phyloP scores from a whole-genome alignment of 331 rosid genomes.

The Pyracantha coccinea region DNA sequence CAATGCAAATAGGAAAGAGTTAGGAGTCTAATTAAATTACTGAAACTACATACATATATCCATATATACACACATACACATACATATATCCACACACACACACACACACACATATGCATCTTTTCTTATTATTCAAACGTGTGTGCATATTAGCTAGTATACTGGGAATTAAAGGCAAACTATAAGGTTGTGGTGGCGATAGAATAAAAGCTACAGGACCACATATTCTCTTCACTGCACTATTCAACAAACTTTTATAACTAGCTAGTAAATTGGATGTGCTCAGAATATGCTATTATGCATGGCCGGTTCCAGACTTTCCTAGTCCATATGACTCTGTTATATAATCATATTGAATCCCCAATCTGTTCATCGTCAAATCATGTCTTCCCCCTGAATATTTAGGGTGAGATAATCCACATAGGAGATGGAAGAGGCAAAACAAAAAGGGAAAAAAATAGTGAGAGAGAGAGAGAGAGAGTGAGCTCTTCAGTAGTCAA shows the following conservation, averaged over 20 bases:
- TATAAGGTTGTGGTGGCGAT: background rate
- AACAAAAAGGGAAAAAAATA: background rate
- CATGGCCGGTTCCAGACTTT: background rate
- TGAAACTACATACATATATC: background rate
- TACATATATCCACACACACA: no score
- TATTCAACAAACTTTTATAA: background rate
- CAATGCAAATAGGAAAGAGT: background rate
- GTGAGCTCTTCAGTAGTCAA: background rate
- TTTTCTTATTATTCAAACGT: background rate
- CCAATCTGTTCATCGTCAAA: background rate
- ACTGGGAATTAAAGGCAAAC: background rate
- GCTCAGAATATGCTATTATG: slow-evolving; percentile 43
- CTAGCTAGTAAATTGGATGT: slow-evolving; percentile 10
- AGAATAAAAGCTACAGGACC: background rate
- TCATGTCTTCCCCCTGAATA: background rate
- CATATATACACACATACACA: no score
- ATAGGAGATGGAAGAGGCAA: background rate
- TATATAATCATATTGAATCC: background rate
- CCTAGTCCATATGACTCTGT: background rate
- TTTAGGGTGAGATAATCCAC: no score
- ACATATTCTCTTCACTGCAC: background rate
- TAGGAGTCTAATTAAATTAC: background rate
- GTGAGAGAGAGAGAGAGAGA: background rate
- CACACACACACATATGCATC: no score
- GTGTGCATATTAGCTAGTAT: background rate